These are phyloP conservation scores for Cytidiella melzeri DNA, from an alignment of 768 basidiomycete species.

Conservation along the genomic window DNA sequence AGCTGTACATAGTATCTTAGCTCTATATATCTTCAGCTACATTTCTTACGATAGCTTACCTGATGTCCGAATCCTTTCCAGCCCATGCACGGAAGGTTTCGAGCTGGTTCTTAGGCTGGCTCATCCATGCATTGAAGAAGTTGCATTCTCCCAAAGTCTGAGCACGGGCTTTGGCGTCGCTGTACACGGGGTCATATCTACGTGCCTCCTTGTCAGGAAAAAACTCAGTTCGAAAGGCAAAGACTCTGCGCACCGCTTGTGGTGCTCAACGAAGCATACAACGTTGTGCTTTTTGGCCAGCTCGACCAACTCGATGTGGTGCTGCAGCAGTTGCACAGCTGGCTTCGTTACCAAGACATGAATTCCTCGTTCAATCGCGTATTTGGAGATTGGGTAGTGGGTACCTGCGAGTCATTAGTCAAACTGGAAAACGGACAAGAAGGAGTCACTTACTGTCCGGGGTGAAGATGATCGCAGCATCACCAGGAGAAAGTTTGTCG, in stretches of 20 bases:
- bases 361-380: slow-evolving; percentile 78
- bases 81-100: slow-evolving; percentile 96
- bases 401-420: slow-evolving; percentile 43
- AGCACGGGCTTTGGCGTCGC: slow-evolving; percentile 79
- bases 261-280: slow-evolving; percentile 91
- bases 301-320: slow-evolving; percentile 74
- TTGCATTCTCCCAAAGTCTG: slow-evolving; percentile 83
- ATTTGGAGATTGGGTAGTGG: slow-evolving; percentile 78
- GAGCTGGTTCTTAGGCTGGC: slow-evolving; percentile 90
- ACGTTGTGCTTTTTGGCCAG: slow-evolving; percentile 77
- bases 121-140: slow-evolving; percentile 97
- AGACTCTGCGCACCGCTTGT: slow-evolving; percentile 56
- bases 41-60: slow-evolving; percentile 42
- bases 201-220: slow-evolving; percentile 1
- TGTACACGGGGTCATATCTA: slow-evolving; percentile 87
- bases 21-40: too few relatives aligned
- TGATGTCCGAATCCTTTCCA: slow-evolving; percentile 90
- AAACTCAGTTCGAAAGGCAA: not conserved
- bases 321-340: slow-evolving; percentile 77
- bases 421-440: not conserved
- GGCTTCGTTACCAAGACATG: slow-evolving; percentile 94
- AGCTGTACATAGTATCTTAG: too few relatives aligned
- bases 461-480: slow-evolving; percentile 91
- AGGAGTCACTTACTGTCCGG: slow-evolving; percentile 65
- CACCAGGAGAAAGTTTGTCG: slow-evolving; percentile 67